These are phyloP conservation scores for Ceratocystiopsis sp. DNA, from an alignment of 2,329 filamentous ascomycete genomes.

Conservation along the genomic window DNA sequence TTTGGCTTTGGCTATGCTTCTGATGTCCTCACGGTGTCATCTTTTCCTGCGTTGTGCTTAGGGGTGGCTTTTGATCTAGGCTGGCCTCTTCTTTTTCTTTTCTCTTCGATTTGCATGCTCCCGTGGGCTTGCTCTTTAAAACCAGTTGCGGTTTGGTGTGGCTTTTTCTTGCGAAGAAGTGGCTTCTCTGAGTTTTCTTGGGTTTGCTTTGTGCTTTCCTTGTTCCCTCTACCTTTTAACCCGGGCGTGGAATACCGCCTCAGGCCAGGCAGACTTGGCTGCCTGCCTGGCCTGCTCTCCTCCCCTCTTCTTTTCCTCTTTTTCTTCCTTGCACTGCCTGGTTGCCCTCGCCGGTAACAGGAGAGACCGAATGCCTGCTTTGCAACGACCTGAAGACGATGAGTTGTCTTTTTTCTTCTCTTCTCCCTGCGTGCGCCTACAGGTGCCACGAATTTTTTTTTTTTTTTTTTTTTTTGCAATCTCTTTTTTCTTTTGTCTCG, in stretches of 20 bases:
- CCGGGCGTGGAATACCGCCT: slow-evolving; percentile 7
- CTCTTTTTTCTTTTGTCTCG: too few relatives aligned
- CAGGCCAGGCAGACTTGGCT: slow-evolving; percentile 1
- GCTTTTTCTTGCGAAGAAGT: neutral
- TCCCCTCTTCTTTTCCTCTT: slow-evolving; percentile 11
- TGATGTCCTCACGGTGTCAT: too few relatives aligned
- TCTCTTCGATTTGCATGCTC: neutral
- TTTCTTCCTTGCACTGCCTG: slow-evolving; percentile 3
- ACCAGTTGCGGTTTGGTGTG: too few relatives aligned
- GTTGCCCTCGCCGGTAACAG: neutral
- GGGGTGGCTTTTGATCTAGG: too few relatives aligned
- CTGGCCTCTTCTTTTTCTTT: neutral
- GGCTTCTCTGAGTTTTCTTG: neutral
- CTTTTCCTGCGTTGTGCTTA: too few relatives aligned
- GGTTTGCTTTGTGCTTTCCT: neutral
- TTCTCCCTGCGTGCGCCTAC: too few relatives aligned
- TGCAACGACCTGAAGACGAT: neutral
- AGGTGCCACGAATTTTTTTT: too few relatives aligned
- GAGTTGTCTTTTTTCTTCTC: too few relatives aligned
- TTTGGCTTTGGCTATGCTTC: neutral
- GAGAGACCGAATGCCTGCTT: neutral
- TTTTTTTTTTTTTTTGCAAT: too few relatives aligned
- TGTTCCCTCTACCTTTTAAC: slow-evolving; percentile 1
- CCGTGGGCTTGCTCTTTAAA: too few relatives aligned
- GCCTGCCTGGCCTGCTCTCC: slow-evolving; percentile 2